A percentile compares a stretch with the other conserved stretches of the same genome.
Conservation (phyloP, 176 grass and related monocot species). For the Elaeis guineensis region DNA sequence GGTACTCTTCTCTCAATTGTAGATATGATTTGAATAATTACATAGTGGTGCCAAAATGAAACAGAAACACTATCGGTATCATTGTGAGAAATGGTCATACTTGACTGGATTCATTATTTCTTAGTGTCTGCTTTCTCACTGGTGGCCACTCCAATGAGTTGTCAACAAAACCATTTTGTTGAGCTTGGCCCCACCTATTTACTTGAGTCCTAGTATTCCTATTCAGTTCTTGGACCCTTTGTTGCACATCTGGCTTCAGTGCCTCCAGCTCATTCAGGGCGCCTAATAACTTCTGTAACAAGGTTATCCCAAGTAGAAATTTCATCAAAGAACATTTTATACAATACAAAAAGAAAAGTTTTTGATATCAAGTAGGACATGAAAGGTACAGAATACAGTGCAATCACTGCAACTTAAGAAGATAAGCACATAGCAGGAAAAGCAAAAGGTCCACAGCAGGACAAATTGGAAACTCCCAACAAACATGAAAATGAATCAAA, state of each 20-base stretch:
- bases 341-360: no score
- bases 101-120: slow-evolving; percentile 10
- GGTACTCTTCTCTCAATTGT: no score
- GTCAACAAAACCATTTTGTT: slow-evolving; percentile 19
- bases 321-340: no score
- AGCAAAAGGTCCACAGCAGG: not conserved
- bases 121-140: slow-evolving; percentile 11
- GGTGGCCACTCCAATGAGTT: slow-evolving; percentile 28
- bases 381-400: no score
- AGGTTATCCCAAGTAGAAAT: not conserved
- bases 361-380: no score
- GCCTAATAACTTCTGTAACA: slow-evolving; percentile 33
- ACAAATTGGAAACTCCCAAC: slow-evolving; percentile 4
- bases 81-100: slow-evolving; percentile 4
- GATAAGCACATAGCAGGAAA: no score
- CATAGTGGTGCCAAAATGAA: no score
- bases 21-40: no score
- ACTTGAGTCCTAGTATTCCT: slow-evolving; percentile 18
- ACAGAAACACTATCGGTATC: no score
- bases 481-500: not conserved
- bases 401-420: no score
- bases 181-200: slow-evolving; percentile 13
- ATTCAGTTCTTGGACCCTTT: slow-evolving; percentile 32
- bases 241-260: slow-evolving; percentile 37
- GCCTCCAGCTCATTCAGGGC: slow-evolving; percentile 38